Evolutionary conservation across 768 basidiomycete species (phyloP).

Genomic region (Hysterangium stoloniferum): DNA sequence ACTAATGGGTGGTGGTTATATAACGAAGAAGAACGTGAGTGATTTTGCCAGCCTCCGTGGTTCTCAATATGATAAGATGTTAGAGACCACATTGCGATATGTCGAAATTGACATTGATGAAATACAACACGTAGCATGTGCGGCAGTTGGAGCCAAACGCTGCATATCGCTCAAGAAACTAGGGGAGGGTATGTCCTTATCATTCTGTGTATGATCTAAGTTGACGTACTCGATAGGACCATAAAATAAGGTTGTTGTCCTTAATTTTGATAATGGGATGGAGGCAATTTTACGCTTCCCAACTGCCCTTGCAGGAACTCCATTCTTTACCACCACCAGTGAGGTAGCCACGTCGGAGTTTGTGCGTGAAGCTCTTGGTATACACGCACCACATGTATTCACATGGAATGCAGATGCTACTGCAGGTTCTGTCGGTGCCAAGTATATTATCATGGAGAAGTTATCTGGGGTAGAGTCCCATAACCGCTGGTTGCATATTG

Average conservation of each 20-base stretch:
- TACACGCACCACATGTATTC: constrained; percentile 25
- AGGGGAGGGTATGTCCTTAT: background rate
- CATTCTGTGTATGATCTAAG: background rate
- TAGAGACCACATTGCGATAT: constrained; percentile 1
- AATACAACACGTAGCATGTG: background rate
- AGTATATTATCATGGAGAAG: constrained; percentile 30
- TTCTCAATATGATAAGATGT: background rate
- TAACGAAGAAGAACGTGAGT: background rate
- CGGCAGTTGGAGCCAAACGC: background rate
- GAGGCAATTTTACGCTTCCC: constrained; percentile 17
- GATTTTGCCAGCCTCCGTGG: background rate
- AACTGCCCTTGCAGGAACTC: constrained; percentile 20
- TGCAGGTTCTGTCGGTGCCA: constrained; percentile 21
- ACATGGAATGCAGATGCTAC: constrained; percentile 23
- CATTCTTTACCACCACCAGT: constrained; percentile 25
- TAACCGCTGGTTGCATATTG: constrained; percentile 15
- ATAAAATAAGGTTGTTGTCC: constrained; percentile 18
- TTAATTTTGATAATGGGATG: constrained; percentile 13
- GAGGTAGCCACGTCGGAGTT: constrained; percentile 32
- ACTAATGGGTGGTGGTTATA: no score
- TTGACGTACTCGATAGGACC: constrained; percentile 1
- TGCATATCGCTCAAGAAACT: background rate
- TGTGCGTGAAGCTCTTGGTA: constrained; percentile 18
- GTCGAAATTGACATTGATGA: background rate
- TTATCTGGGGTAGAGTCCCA: constrained; percentile 18